Evolutionary conservation across 495 filamentous ascomycete genomes (phyloP).

Genomic region (Neurospora sublineolata): DNA sequence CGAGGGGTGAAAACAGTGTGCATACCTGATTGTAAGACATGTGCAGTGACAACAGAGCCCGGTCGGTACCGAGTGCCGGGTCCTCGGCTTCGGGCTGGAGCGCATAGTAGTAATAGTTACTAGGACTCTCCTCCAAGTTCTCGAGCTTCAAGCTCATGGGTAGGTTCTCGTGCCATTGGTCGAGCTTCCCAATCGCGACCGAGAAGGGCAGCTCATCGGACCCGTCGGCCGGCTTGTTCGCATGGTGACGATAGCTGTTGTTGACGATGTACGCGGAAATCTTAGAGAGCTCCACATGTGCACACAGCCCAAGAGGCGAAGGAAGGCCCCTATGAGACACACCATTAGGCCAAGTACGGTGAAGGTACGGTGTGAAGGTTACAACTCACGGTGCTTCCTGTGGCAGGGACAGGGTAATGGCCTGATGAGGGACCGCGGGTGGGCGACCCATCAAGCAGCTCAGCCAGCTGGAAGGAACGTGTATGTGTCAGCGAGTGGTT

Average conservation of each 20-base stretch:
- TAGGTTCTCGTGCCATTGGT: slow-evolving; percentile 15
- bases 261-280: slow-evolving; percentile 28
- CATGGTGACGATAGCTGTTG: slow-evolving; percentile 20
- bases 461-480: slow-evolving; percentile 21
- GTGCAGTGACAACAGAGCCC: slow-evolving; percentile 23
- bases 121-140: background rate
- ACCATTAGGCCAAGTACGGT: background rate
- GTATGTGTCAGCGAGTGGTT: background rate
- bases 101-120: background rate
- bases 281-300: slow-evolving; percentile 25
- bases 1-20: background rate
- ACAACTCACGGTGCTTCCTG: slow-evolving; percentile 18
- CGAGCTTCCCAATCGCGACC: slow-evolving; percentile 15
- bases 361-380: background rate
- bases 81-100: background rate
- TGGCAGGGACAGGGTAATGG: slow-evolving; percentile 23
- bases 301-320: slow-evolving; percentile 21
- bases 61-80: slow-evolving; percentile 13
- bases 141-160: slow-evolving; percentile 7
- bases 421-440: slow-evolving; percentile 22
- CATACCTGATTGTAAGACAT: slow-evolving; percentile 33
- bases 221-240: slow-evolving; percentile 2
- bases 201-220: slow-evolving; percentile 1
- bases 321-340: slow-evolving; percentile 19
- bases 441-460: slow-evolving; percentile 34